phyloP scores from a whole-genome alignment of 108 stramenopile genomes.

The Cyclotella kingstonii region DNA sequence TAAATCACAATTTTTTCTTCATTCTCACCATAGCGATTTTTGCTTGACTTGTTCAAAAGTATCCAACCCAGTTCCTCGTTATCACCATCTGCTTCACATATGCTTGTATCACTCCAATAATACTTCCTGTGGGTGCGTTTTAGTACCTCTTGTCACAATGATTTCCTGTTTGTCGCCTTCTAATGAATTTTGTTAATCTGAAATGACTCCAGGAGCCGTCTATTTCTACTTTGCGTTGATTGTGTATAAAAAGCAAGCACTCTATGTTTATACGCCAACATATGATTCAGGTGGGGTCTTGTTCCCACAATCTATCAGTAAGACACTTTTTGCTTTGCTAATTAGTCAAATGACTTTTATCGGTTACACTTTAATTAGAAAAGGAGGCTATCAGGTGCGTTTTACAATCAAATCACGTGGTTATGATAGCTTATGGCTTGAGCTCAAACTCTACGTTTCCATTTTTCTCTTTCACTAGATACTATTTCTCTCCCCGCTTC shows the following conservation, averaged over 20 bases:
- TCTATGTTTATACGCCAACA: conserved; percentile 60
- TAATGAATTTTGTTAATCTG: no score
- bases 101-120: conserved; percentile 55
- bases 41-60: conserved; percentile 5
- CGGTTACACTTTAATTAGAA: conserved; percentile 73
- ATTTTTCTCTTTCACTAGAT: conserved; percentile 16
- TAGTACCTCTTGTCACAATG: not conserved
- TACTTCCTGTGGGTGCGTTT: conserved; percentile 37
- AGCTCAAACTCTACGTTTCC: no score
- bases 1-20: not conserved
- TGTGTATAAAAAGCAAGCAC: conserved; percentile 60
- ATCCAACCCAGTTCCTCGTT: conserved; percentile 56
- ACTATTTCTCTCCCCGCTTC: conserved; percentile 63
- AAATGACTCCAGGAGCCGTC: conserved; percentile 15
- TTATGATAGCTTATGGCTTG: no score
- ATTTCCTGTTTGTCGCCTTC: no score
- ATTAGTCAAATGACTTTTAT: conserved; percentile 83
- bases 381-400: conserved; percentile 52
- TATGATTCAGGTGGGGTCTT: conserved; percentile 60
- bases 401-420: conserved; percentile 14
- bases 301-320: conserved; percentile 53
- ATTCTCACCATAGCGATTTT: conserved; percentile 1
- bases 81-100: conserved; percentile 61
- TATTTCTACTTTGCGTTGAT: conserved; percentile 52
- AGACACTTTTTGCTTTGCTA: conserved; percentile 79